Evolutionary conservation across 2,329 filamentous ascomycete genomes (phyloP).

Genomic region (Alternaria tenuissima): DNA sequence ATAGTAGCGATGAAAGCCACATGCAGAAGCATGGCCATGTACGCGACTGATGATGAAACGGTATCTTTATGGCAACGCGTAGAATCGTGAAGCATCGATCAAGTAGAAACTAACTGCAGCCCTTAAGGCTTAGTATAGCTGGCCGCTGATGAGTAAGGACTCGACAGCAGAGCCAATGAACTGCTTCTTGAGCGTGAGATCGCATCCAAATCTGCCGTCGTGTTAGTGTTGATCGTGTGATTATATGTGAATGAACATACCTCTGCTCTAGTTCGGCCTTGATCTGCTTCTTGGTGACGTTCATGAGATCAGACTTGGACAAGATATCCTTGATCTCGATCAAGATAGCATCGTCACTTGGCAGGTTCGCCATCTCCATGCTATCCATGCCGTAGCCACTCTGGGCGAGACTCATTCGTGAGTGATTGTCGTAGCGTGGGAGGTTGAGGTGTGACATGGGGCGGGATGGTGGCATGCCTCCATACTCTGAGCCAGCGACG

Average conservation of each 20-base stretch:
- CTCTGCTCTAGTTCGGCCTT: conserved; percentile 91
- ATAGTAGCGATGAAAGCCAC: conserved; percentile 13
- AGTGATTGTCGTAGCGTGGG: conserved; percentile 57
- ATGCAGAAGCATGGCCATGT: conserved; percentile 2
- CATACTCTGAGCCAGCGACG: conserved; percentile 70
- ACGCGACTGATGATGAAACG: conserved; percentile 11
- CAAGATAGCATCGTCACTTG: conserved; percentile 86
- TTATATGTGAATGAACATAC: conserved; percentile 31
- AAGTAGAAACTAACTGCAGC: background rate
- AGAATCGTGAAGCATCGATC: conserved; percentile 28
- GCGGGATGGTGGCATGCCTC: conserved; percentile 59
- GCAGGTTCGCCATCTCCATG: conserved; percentile 79
- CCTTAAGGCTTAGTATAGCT: conserved; percentile 23
- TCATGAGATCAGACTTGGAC: conserved; percentile 92
- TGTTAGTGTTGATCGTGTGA: conserved; percentile 24
- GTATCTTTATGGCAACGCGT: conserved; percentile 23
- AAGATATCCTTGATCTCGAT: conserved; percentile 96
- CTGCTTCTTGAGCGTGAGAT: conserved; percentile 84
- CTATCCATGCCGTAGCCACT: conserved; percentile 58
- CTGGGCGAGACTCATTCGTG: conserved; percentile 67
- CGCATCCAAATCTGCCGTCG: conserved; percentile 73
- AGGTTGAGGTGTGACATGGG: conserved; percentile 68
- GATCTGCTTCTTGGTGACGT: conserved; percentile 97
- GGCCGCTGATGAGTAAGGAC: conserved; percentile 31
- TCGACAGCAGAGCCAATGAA: conserved; percentile 71